Percentiles rank a stretch among this genome's conserved stretches.
Evolutionary conservation across 768 basidiomycete genomes (phyloP).

Genomic region (Tulasnella sp.): DNA sequence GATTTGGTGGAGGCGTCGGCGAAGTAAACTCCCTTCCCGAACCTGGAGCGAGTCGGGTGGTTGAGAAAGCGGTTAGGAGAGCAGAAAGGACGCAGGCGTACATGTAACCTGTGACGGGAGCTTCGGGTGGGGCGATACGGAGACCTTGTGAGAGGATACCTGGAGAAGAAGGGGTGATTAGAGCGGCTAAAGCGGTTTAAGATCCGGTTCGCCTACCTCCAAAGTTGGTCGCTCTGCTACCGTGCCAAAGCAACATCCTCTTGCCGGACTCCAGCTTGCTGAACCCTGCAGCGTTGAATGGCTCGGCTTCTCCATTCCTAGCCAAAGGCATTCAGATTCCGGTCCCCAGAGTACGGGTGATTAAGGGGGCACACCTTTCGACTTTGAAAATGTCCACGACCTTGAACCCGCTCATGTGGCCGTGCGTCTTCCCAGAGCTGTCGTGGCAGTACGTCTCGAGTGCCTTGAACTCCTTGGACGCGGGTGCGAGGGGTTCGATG

Average conservation of each 20-base stretch:
- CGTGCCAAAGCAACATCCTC: slow-evolving; percentile 50
- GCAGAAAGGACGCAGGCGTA: slow-evolving; percentile 24
- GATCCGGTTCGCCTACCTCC: slow-evolving; percentile 23
- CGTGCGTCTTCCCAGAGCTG: slow-evolving; percentile 47
- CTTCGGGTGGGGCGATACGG: slow-evolving; percentile 55
- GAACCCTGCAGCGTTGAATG: slow-evolving; percentile 38
- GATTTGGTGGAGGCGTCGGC: slow-evolving; percentile 34
- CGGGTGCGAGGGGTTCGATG: slow-evolving; percentile 36
- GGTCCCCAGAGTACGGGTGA: not conserved
- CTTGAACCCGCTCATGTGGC: slow-evolving; percentile 29
- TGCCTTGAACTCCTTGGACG: slow-evolving; percentile 36
- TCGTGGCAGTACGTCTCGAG: slow-evolving; percentile 39
- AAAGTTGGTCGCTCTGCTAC: slow-evolving; percentile 51
- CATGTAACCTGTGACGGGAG: slow-evolving; percentile 21
- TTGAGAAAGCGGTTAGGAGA: not conserved
- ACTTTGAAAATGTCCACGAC: slow-evolving; percentile 42
- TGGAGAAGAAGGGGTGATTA: slow-evolving; percentile 15
- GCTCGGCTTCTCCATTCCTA: slow-evolving; percentile 28
- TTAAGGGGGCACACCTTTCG: slow-evolving; percentile 32
- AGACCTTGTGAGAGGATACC: slow-evolving; percentile 52
- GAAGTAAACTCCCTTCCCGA: slow-evolving; percentile 56
- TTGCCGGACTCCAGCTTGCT: slow-evolving; percentile 36
- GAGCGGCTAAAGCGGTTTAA: not conserved
- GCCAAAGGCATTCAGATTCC: not conserved
- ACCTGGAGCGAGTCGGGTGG: slow-evolving; percentile 37